Evolutionary conservation across 2,329 filamentous ascomycete genomes (phyloP), one percentile per base, ranked within the genome.

Genomic region (Dothideomycetidae sp.): DNA sequence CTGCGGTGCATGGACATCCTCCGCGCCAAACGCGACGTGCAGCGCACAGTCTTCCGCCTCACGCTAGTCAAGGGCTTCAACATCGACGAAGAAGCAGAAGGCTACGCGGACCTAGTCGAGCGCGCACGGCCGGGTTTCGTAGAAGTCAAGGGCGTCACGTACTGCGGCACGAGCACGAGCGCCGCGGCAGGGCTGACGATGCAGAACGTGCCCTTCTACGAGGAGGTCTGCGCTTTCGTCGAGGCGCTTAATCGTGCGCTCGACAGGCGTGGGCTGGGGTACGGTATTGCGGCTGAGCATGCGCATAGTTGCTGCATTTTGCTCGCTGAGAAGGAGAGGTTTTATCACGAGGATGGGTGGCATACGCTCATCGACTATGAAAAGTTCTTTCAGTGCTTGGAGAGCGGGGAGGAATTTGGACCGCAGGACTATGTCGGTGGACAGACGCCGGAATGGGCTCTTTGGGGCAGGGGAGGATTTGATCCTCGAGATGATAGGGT

Each of bases 11-110:
- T 96, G 21, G 84, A 92, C 42, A 93, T 98, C 44, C 64, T 96
- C 14, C 74, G 81, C 11, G 79, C 81, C 56, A 81, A 82, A 59
- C 74, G 88, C 29, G 79, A 82, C 63, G 70, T 77, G 38, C 88
- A 94, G 55, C 78, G 88, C 38, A 96, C 90, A 4, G 90, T 96
- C 3, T 96, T 93, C 67, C 77, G 90, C 2, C 70, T 96, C 3
- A 96, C 88, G 0, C 75, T 98, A 2, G 90, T 96, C 54, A 96
- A 96, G 63, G 88, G 86, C 3, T 96, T 98, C 71, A 96, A 98
- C 55, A 75, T 96, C 46, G 88, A 93, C 15, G 86, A 93, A 48
- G 90, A 94, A 58, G 84, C 78, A 4, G 72, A 78, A 46, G 88
- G 88, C 3, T 96, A 98, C 53, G 88, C 88, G 0, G 76, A 83